Base-by-base conservation (phyloP, 129 eudicot genomes). In the Cynara cardunculus region DNA sequence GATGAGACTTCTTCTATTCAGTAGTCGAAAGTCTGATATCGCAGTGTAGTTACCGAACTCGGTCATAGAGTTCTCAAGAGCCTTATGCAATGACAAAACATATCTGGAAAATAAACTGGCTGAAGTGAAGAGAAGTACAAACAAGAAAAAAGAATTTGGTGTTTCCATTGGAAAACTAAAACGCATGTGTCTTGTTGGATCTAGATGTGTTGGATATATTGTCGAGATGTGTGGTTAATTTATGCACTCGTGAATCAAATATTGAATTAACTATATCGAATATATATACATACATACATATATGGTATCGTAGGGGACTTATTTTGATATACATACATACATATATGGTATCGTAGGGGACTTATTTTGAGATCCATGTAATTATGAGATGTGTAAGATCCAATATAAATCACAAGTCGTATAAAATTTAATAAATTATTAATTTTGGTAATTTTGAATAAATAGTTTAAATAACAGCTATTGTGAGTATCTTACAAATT, bases 1-100 rank as follows among this genome's bases (percentile, higher is more conserved):
- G 7, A 1, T 19, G n/a, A 89, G 37, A 2, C 0, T 0, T 41
- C 80, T 84, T 49, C 97, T 72, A 83, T 92, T 92, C 3, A 92
- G 74, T 2, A 80, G 62, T 41, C 94, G 92, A 78, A 92, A 92
- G 9, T 87, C 89, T 1, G 91, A 87, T 81, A 89, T 81, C 7
- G 85, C 90, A 3, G 90, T 90, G 81, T 90, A 79, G 82, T 87
- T 81, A 1, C 78, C 78, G 22, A 76, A 87, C 75, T 85, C 84
- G 1, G 62, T 25, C 2, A 41, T 72, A 0, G 86, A 62, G 24
- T 82, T 79, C 7, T 28, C 61, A 73, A 86, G 46, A 67, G 59
- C 46, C 10, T 74, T 14, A 14, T 77, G 79, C 41, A 27, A 78
- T 61, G 87, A 72, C 1, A 71, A 31, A 2, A 71, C 18, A 0